A percentile compares a stretch with the other conserved stretches of the same genome.
Conservation (phyloP, 148 eudicot genomes). For the Suaeda aralocaspica region DNA sequence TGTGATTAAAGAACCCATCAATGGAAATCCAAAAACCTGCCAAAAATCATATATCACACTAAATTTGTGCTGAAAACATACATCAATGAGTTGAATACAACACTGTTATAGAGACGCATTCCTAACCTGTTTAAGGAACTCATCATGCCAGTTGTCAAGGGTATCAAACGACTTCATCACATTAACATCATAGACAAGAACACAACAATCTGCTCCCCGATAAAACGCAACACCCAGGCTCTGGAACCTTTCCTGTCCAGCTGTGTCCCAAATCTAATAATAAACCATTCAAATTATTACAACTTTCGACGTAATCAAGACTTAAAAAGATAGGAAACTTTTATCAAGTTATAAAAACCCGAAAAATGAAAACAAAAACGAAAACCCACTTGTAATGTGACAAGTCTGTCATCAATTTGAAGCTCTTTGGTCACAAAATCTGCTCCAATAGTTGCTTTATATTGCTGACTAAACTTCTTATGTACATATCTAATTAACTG, state of each 20-base stretch:
- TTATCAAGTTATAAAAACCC: background rate
- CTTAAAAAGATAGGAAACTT: background rate
- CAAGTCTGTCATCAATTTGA: constrained; percentile 52
- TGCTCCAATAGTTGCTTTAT: constrained; percentile 85
- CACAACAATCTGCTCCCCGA: constrained; percentile 66
- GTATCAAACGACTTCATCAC: constrained; percentile 44
- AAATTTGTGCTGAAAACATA: background rate
- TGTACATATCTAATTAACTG: constrained; percentile 51
- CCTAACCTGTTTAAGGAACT: constrained; percentile 51
- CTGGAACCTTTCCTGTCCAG: constrained; percentile 64
- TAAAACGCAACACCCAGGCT: constrained; percentile 58
- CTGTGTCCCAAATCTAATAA: constrained; percentile 59
- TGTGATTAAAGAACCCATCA: background rate
- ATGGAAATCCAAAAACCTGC: too few relatives aligned
- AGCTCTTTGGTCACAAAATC: constrained; percentile 79
- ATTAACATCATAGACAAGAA: constrained; percentile 60
- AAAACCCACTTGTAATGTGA: constrained; percentile 55
- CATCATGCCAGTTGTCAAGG: constrained; percentile 55
- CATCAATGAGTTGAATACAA: background rate
- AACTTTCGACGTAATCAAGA: too few relatives aligned
- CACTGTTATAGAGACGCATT: background rate
- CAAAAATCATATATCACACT: background rate
- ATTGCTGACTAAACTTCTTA: constrained; percentile 65
- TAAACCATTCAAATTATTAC: constrained; percentile 2
- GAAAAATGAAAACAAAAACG: background rate